A percentile compares a stretch with the other conserved stretches of the same genome.
Evolutionary conservation across 768 basidiomycete genomes (phyloP).

Genomic region (Russula lepida): DNA sequence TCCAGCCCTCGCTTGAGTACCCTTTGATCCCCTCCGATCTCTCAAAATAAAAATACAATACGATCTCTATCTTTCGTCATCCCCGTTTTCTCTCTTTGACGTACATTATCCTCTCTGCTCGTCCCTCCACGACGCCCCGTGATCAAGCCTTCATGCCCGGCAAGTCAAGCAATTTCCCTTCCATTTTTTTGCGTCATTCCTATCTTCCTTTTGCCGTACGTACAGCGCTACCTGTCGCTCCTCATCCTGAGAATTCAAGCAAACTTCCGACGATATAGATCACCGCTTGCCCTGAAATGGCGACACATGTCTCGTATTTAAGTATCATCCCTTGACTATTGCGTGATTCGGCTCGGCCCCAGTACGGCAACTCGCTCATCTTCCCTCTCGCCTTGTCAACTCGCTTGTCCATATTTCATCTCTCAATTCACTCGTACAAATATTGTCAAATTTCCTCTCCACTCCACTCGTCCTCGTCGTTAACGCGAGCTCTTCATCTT

Average conservation of each 20-base stretch:
- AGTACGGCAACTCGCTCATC: conserved; percentile 9
- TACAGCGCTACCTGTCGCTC: conserved; percentile 9
- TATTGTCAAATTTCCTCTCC: neutral
- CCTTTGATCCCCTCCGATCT: conserved; percentile 18
- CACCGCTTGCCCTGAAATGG: conserved; percentile 13
- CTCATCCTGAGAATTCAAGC: conserved; percentile 12
- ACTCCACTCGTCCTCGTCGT: neutral
- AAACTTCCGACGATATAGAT: conserved; percentile 18
- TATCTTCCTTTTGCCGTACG: conserved; percentile 6
- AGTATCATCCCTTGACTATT: conserved; percentile 13
- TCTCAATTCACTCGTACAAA: neutral
- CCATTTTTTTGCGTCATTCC: conserved; percentile 8
- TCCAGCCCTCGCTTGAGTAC: conserved; percentile 10
- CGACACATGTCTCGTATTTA: neutral
- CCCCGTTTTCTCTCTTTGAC: neutral
- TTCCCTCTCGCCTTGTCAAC: conserved; percentile 13
- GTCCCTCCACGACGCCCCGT: neutral
- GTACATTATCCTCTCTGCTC: neutral
- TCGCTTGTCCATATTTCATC: conserved; percentile 1
- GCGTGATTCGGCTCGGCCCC: conserved; percentile 11
- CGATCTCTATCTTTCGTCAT: neutral
- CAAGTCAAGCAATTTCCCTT: conserved; percentile 2
- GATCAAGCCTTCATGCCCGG: neutral
- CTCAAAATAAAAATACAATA: neutral
- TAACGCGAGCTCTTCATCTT: neutral